Conservation (phyloP, 2,329 filamentous ascomycete species). For the Scedosporium boydii region DNA sequence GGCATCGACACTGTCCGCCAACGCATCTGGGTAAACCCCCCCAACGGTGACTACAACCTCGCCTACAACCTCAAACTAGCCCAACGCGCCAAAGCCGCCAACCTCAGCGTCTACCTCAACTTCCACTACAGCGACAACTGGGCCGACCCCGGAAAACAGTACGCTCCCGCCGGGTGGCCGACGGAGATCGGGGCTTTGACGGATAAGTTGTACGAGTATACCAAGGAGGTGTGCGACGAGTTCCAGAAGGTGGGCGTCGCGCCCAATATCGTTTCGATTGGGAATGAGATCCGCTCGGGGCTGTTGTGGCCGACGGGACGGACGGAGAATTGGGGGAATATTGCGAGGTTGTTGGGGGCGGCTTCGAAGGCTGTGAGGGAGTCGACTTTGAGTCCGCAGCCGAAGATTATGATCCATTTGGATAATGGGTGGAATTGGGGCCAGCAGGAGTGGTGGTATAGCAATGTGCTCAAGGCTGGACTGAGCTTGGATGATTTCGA, state of each 20-base stretch:
- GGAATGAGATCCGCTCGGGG: constrained; percentile 62
- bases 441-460: constrained; percentile 58
- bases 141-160: constrained; percentile 59
- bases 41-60: constrained; percentile 55
- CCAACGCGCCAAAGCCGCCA: constrained; percentile 52
- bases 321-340: constrained; percentile 45
- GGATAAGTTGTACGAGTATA: constrained; percentile 61
- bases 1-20: constrained; percentile 64
- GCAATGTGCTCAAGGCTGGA: constrained; percentile 42
- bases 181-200: constrained; percentile 47
- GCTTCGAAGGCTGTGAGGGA: constrained; percentile 57
- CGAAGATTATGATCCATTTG: constrained; percentile 65
- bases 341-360: constrained; percentile 54
- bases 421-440: constrained; percentile 68
- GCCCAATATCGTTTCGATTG: constrained; percentile 57
- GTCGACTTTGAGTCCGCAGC: constrained; percentile 43
- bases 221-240: constrained; percentile 47
- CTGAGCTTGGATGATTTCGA: constrained; percentile 51
- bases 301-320: constrained; percentile 57
- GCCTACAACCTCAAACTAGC: constrained; percentile 63
- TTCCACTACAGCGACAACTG: constrained; percentile 62
- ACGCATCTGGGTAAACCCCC: constrained; percentile 61
- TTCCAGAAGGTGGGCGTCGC: constrained; percentile 47
- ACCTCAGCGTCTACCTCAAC: constrained; percentile 51
- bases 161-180: constrained; percentile 55